Evolutionary conservation across 441 rosid species (phyloP), one percentile per base, ranked within the genome.

Genomic region (Breynia disticha): DNA sequence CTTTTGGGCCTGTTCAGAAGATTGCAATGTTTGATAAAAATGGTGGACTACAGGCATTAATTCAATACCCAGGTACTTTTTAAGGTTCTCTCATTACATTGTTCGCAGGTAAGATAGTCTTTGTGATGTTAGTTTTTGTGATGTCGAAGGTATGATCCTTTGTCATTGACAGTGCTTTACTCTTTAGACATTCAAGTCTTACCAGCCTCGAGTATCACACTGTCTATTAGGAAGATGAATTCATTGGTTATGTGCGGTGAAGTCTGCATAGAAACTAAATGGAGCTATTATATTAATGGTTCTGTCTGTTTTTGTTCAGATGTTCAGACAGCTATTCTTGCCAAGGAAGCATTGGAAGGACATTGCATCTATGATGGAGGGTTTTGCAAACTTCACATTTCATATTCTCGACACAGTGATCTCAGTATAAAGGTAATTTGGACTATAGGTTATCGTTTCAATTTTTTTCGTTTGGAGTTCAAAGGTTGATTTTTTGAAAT

Each of bases 1-100:
- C 97, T 49, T 89, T 83, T 68, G 97, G 97, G 24, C 78, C 87
- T 56, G 95, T 94, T 45, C 96, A 90, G 72, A 94, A 94, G 81
- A 90, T 94, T 66, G 97, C 97, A 18, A 94, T 94, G 99, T 94
- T 94, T 63, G 97, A 94, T 71, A 94, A 94, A 82, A 94, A 87
- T 37, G 91, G 94, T 35, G 95, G 96, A 49, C 76, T 94, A 52
- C 97, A 90, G 75, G 99, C 96, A 19, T 67, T 94, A 68, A 75
- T 94, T 77, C 97, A 94, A 64, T 94, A 83, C 67, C 86, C 87
- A 66, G 97, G 99, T 94, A 77, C 47, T 50, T 10, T 45, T 46
- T 11, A 6, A 48, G 24, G 19, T 35, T 55, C 51, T 56, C 20
- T 20, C 12, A 0, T 46, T 51, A 19, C 44, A 7, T 17, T 28